Conservation (phyloP, 2,329 filamentous ascomycete genomes). For the Xylaria digitata region DNA sequence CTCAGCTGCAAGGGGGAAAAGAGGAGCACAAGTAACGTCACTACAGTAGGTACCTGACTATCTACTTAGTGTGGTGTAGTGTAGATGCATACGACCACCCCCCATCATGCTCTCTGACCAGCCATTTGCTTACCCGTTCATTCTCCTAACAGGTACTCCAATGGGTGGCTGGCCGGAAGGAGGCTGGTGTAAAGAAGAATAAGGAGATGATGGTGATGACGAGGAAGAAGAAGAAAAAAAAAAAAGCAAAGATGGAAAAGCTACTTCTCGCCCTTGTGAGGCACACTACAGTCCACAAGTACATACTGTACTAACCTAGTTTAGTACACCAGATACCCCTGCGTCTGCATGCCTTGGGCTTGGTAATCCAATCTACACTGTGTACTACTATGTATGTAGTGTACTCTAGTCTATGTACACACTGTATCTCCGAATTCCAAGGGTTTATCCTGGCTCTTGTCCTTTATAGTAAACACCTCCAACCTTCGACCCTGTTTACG, state of each 20-base stretch:
- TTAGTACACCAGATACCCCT: slow-evolving; percentile 19
- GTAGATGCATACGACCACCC: neutral
- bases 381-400: neutral
- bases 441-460: slow-evolving; percentile 15
- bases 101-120: neutral
- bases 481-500: slow-evolving; percentile 1
- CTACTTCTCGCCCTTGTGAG: slow-evolving; percentile 18
- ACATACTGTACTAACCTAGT: too few species aligned
- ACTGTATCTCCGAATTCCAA: slow-evolving; percentile 15
- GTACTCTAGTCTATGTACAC: too few species aligned
- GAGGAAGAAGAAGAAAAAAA: neutral
- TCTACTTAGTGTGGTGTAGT: too few species aligned
- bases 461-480: neutral
- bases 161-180: neutral
- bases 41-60: too few species aligned
- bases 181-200: slow-evolving; percentile 3
- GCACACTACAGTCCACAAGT: too few species aligned
- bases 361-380: slow-evolving; percentile 8
- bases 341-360: slow-evolving; percentile 16
- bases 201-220: too few species aligned
- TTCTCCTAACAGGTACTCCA: too few species aligned
- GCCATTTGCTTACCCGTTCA: neutral
- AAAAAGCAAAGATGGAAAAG: neutral
- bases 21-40: too few species aligned
- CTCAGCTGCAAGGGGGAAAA: too few species aligned